phyloP scores from a whole-genome alignment of 2,329 filamentous ascomycete genomes.

The Talaromyces sp. region DNA sequence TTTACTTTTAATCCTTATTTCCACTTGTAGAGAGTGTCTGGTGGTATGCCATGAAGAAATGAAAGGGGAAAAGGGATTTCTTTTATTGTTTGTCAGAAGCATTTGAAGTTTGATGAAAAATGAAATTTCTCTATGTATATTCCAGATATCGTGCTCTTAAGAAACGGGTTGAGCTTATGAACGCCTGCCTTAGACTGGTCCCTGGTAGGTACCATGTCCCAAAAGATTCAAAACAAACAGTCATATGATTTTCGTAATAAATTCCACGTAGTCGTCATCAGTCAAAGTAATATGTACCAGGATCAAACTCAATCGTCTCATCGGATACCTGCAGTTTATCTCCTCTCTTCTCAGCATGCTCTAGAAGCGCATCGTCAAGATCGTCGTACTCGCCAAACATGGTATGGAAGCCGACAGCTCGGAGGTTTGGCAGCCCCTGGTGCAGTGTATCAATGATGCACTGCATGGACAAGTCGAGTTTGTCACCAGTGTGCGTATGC shows the following conservation, averaged over 20 bases:
- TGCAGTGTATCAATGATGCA: slow-evolving; percentile 18
- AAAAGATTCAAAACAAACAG: too few relatives aligned
- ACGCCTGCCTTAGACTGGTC: too few relatives aligned
- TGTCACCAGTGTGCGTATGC: slow-evolving; percentile 14
- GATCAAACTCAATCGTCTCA: slow-evolving; percentile 9
- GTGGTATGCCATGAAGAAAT: not conserved
- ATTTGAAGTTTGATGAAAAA: not conserved
- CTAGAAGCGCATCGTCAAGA: slow-evolving; percentile 21
- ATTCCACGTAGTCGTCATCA: not conserved
- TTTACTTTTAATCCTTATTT: not conserved
- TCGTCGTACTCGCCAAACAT: slow-evolving; percentile 22
- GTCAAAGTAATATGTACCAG: slow-evolving; percentile 10
- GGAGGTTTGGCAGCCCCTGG: slow-evolving; percentile 19
- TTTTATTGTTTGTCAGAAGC: not conserved
- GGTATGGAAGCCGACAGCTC: slow-evolving; percentile 22
- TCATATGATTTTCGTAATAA: not conserved
- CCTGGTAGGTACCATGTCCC: too few relatives aligned
- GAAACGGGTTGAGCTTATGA: not conserved
- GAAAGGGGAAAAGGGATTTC: not conserved
- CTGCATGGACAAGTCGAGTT: slow-evolving; percentile 17
- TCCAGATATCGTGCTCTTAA: not conserved
- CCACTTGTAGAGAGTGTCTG: not conserved
- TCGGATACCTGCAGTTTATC: slow-evolving; percentile 2
- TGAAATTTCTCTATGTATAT: not conserved
- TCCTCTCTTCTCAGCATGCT: slow-evolving; percentile 12